Conservation (phyloP, 805 yeast species). For the Saccharomycodes ludwigii region DNA sequence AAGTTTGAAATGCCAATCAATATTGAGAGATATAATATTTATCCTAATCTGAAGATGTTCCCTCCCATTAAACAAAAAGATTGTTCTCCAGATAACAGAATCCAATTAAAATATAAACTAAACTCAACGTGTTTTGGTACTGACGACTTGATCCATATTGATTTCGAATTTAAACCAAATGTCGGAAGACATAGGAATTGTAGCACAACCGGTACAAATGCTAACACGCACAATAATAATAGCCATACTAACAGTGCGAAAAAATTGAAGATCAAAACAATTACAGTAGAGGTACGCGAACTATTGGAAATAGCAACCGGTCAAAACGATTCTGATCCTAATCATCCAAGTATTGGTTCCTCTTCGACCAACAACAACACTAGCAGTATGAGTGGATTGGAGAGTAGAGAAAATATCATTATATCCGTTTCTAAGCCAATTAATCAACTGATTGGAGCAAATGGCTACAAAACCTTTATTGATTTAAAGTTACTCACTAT, state of each 20-base stretch:
- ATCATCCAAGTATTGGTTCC: conserved; percentile 16
- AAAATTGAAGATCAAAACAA: conserved; percentile 29
- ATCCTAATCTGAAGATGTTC: conserved; percentile 44
- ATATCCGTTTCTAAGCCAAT: conserved; percentile 22
- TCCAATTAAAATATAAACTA: conserved; percentile 32
- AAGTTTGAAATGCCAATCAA: conserved; percentile 36
- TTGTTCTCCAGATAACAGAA: conserved; percentile 36
- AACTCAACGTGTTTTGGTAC: conserved; percentile 50
- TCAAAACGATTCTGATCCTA: conserved; percentile 28
- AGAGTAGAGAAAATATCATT: conserved; percentile 33
- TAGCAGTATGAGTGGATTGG: no score
- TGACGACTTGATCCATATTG: conserved; percentile 32
- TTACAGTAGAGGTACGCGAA: conserved; percentile 40
- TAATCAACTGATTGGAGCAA: conserved; percentile 18
- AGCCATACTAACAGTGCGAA: no score
- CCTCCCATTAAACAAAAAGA: conserved; percentile 36
- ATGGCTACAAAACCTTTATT: conserved; percentile 17
- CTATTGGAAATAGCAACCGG: conserved; percentile 30
- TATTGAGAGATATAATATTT: conserved; percentile 42
- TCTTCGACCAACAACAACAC: no score
- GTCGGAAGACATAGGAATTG: no score
- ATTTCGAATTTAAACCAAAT: conserved; percentile 31
- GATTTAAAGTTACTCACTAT: conserved; percentile 18
- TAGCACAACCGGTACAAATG: no score
- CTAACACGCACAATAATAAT: conserved; percentile 5